phyloP scores from a whole-genome alignment of 1,284 basidiomycete species.

The Sutorius eximius region DNA sequence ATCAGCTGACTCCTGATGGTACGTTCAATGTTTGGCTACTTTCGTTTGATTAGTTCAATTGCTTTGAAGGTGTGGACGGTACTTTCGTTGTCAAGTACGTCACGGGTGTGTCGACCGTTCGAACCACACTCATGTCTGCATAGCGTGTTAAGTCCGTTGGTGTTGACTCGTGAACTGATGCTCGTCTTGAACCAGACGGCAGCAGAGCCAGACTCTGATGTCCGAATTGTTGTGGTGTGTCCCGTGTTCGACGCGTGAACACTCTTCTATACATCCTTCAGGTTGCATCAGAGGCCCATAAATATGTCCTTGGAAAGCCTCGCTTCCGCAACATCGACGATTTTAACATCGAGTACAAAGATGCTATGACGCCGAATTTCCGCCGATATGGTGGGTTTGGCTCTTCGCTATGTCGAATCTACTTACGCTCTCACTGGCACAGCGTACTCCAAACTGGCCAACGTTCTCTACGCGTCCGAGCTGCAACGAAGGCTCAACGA shows the following conservation, averaged over 20 bases:
- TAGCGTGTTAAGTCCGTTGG: conserved; percentile 49
- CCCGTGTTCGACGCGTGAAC: background rate
- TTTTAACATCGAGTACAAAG: conserved; percentile 39
- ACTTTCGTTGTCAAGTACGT: conserved; percentile 47
- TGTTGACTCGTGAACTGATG: conserved; percentile 49
- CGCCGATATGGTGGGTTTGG: conserved; percentile 39
- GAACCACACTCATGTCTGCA: background rate
- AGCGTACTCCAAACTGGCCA: conserved; percentile 45
- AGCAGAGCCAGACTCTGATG: conserved; percentile 43
- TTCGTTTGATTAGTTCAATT: background rate
- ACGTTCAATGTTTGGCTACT: conserved; percentile 2
- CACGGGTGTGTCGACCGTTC: background rate
- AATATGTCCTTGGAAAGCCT: conserved; percentile 14
- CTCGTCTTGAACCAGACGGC: conserved; percentile 49
- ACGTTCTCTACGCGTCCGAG: conserved; percentile 39
- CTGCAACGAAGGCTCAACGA: conserved; percentile 40
- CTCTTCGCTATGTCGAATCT: background rate
- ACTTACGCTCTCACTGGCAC: background rate
- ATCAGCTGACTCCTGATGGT: conserved; percentile 37
- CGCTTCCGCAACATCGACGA: conserved; percentile 42
- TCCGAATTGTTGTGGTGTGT: conserved; percentile 51
- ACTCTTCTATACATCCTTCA: background rate
- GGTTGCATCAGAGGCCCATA: conserved; percentile 29
- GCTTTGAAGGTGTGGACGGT: conserved; percentile 36
- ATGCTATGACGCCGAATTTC: conserved; percentile 27